Evolutionary conservation across 2,329 filamentous ascomycete species (phyloP).

Genomic region (Cordyceps farinosa): DNA sequence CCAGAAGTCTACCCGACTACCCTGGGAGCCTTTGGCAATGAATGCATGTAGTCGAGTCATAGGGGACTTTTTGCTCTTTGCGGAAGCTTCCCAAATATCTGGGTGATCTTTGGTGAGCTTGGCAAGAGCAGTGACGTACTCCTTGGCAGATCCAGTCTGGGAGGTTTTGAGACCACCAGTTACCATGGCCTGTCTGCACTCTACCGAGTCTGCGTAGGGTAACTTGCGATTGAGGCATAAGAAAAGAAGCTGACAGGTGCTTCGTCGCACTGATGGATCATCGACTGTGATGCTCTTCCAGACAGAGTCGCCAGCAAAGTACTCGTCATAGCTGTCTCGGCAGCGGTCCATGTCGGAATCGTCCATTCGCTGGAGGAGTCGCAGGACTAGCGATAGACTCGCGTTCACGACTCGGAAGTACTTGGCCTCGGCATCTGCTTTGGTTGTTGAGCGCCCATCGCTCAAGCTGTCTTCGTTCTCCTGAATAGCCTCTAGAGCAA

Average conservation of each 20-base stretch:
- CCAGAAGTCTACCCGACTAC: slow-evolving; percentile 73
- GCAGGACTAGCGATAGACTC: slow-evolving; percentile 52
- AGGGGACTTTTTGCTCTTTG: slow-evolving; percentile 50
- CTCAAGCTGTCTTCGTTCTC: slow-evolving; percentile 82
- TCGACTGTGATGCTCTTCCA: slow-evolving; percentile 65
- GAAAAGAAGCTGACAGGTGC: slow-evolving; percentile 49
- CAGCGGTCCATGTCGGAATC: slow-evolving; percentile 56
- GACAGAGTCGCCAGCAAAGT: slow-evolving; percentile 63
- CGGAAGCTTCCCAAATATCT: slow-evolving; percentile 65
- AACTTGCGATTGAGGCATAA: slow-evolving; percentile 46
- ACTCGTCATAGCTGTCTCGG: slow-evolving; percentile 57
- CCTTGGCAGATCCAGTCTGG: slow-evolving; percentile 70
- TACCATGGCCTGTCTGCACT: slow-evolving; percentile 59
- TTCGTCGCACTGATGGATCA: slow-evolving; percentile 51
- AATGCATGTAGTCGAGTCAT: slow-evolving; percentile 63
- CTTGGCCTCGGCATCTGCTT: slow-evolving; percentile 82
- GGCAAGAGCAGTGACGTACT: slow-evolving; percentile 65
- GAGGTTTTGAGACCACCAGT: slow-evolving; percentile 68
- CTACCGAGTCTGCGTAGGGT: slow-evolving; percentile 46
- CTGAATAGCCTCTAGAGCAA: slow-evolving; percentile 72
- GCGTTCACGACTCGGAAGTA: slow-evolving; percentile 69
- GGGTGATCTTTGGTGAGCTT: slow-evolving; percentile 62
- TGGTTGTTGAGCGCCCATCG: slow-evolving; percentile 78
- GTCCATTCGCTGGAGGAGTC: slow-evolving; percentile 48
- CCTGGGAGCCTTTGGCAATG: slow-evolving; percentile 79